Base-by-base conservation (phyloP, 106 monocot species). In the Triglochin maritima region DNA sequence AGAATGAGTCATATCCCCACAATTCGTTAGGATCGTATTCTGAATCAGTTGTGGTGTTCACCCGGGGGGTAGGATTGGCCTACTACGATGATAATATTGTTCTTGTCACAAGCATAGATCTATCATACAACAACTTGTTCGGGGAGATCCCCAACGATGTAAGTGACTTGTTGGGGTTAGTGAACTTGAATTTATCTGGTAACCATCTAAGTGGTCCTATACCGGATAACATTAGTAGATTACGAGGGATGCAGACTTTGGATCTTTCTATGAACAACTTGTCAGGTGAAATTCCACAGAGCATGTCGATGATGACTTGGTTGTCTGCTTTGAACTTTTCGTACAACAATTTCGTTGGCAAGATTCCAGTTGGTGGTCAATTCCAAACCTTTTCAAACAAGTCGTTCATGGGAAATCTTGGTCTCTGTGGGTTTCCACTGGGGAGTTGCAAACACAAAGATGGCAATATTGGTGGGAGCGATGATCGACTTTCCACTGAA, bases 201-300 rank as follows among this genome's bases (percentile, higher is more conserved):
- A 82, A 78, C 58, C 17, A 66, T 46, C 10, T 78, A 45, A 79
- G 7, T 1, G 50, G 82, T 7, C 10, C 7, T n/a, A 83, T 83
- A 3, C 79, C 71, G 9, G 17, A 49, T 12, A 66, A 49, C 2
- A 66, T 82, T 10, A 47, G 47, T 44, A 54, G 2, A 11, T 12
- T 82, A 44, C 43, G 9, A 49, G n/a, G 12, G 4, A 15, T 82
- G 4, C 70, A 82, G 50, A 70, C 56, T 17, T 65, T 78, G 9
- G 78, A 78, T 48, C 50, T 82, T 3, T 82, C 74, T n/a, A 51
- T 45, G 0, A 81, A 81, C 51, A 14, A 64, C 5, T 12, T 81
- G 5, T 56, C 62, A 3, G 81, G 81, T 46, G 49, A 9, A 7
- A 78, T 82, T 49, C 77, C 81, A 16, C 12, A 43, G 7, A 49